A percentile compares a stretch with the other conserved stretches of the same genome.
Evolutionary conservation across 768 basidiomycete genomes (phyloP).

Genomic region (Podaxis mareebaensis): DNA sequence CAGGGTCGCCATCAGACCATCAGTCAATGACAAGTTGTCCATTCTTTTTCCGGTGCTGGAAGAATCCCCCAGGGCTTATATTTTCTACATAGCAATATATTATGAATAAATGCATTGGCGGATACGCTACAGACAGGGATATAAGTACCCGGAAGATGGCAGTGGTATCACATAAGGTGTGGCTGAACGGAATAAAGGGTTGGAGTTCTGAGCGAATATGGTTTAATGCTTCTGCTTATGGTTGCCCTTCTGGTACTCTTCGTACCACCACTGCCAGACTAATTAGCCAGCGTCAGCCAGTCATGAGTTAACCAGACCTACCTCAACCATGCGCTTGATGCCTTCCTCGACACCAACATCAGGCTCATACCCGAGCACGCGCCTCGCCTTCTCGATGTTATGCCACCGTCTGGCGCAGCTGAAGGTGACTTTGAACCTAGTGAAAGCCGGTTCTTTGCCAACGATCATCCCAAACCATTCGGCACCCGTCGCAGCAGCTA

Average conservation of each 20-base stretch:
- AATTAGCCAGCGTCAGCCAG: background rate
- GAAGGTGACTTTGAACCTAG: conserved; percentile 79
- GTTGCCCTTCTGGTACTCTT: conserved; percentile 39
- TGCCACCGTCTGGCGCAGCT: conserved; percentile 82
- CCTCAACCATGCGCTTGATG: conserved; percentile 74
- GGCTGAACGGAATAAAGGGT: background rate
- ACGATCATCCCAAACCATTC: conserved; percentile 75
- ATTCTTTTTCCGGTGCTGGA: background rate
- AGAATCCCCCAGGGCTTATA: background rate
- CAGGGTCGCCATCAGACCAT: conserved; percentile 13
- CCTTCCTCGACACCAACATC: conserved; percentile 88
- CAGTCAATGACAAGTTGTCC: conserved; percentile 3
- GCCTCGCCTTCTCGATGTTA: conserved; percentile 91
- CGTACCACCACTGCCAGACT: conserved; percentile 45
- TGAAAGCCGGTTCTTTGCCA: conserved; percentile 85
- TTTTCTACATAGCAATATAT: background rate
- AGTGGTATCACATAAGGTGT: background rate
- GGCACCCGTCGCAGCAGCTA: conserved; percentile 67
- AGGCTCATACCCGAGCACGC: conserved; percentile 93
- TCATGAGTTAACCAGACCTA: conserved; percentile 32
- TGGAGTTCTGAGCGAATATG: background rate
- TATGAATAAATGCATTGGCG: background rate
- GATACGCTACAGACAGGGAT: background rate
- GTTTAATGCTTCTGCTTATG: conserved; percentile 40
- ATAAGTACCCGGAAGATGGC: background rate